Evolutionary conservation across 495 filamentous ascomycete species (phyloP), one percentile per base, ranked within the genome.

Genomic region (Polyplosphaeria fusca): DNA sequence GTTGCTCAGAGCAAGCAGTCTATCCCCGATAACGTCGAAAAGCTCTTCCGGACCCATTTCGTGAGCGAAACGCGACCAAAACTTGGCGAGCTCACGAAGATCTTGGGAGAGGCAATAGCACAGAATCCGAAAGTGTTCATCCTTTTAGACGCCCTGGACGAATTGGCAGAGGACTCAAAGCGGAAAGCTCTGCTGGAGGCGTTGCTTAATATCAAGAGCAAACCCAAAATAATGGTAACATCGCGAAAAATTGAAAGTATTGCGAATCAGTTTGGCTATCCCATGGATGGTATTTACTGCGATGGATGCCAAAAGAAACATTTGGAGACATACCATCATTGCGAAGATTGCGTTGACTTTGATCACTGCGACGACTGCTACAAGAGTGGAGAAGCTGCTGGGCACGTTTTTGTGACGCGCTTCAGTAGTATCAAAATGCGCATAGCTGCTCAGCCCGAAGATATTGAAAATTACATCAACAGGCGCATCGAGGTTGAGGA

Each of bases 401-500:
- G 55, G 2, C 55, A 59, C 24, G 39, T 19, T 12, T 45, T 52
- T 37, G 19, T 28, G 11, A 59, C 46, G 32, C 55, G 27, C 1
- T 52, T 44, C 20, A 52, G 47, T 30, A 59, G 55, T 16, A 46
- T 37, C 18, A 52, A 59, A 25, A 39, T 52, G 18, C 25, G 39
- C 11, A 59, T 59, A 24, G 47, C 47, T n/a, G 55, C 55, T 26
- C 55, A 52, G 25, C 38, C 47, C 14, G 38, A 59, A n/a, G 55
- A 59, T 38, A 39, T 59, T 4, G 47, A 59, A 43, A 59, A 41
- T 22, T 52, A 59, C 16, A 23, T 59, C 38, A 52, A 59, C 11
- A 12, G 32, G n/a, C n/a, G n/a, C n/a, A 59, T 59, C 18, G 47
- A 59, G 19, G 23, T 44, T 5, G 55, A 52, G 37, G 37, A 32